Conservation (phyloP, 495 filamentous ascomycete species). For the Podospora anserina region DNA sequence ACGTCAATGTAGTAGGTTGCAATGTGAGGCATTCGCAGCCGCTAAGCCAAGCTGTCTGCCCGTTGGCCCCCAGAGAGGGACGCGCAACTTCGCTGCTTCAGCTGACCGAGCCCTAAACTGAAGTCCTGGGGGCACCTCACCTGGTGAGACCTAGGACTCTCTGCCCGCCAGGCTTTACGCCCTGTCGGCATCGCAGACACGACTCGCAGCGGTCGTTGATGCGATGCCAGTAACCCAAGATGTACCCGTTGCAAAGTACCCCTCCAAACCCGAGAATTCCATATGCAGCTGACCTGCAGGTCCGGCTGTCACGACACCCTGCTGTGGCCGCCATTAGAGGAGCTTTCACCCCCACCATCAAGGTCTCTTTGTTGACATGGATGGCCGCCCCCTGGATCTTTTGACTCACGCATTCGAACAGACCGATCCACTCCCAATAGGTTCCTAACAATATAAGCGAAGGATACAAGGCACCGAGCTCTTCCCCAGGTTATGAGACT, state of each 20-base stretch:
- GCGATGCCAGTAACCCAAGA: neutral
- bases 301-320: neutral
- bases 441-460: constrained; percentile 16
- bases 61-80: no score
- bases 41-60: no score
- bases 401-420: constrained; percentile 17
- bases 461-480: constrained; percentile 12
- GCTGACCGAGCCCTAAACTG: neutral
- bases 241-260: no score
- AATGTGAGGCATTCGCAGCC: neutral
- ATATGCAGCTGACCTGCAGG: neutral
- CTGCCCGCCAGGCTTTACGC: neutral
- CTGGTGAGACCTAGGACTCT: neutral
- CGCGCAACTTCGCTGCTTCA: neutral
- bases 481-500: neutral
- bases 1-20: neutral
- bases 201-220: neutral
- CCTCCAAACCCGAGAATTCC: neutral
- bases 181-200: neutral
- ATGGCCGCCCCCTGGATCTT: constrained; percentile 4
- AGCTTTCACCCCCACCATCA: neutral
- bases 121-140: neutral
- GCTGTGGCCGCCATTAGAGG: neutral
- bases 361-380: neutral
- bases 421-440: constrained; percentile 15